Base-by-base conservation (phyloP, 352 stramenopile genomes). In the Aphanomyces astaci region DNA sequence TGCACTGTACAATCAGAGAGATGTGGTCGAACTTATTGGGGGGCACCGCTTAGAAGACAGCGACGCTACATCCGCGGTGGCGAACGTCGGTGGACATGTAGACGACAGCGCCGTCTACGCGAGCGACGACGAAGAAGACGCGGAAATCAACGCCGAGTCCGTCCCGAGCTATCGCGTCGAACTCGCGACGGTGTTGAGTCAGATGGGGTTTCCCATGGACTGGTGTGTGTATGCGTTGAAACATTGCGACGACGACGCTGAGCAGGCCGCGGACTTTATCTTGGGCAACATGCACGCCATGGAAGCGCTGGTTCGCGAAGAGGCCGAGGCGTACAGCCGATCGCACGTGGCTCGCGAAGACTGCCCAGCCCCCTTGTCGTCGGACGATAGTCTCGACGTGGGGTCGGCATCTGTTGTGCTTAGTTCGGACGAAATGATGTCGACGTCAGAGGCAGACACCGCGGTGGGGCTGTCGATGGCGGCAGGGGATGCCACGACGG, bases 191-290 rank as follows among this genome's bases (percentile, higher is more conserved):
- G 79, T 80, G 4, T 64, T 95, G 4, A 92, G 79, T 60, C 81
- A 93, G 66, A 92, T 95, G 86, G 87, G 87, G 0, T 94, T 95
- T 62, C 82, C 84, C 0, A 90, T 95, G 77, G 86, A 95, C 10
- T 94, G 86, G 86, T 95, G 86, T 49, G 69, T 95, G 3, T 93
- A 93, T 51, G 86, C 87, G 32, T 56, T 94, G 2, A 78, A 78
- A 24, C 84, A 93, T 46, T 93, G 87, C 67, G 84, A 94, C 56
- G 87, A 95, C 33, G 86, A 95, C 69, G 76, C 82, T 0, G 86
- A 94, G 46, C 78, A 90, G 57, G 82, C 86, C 9, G 84, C 83
- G 0, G 86, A 95, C 65, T 95, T 86, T 30, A 89, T 95, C 71
- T 71, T 95, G 3, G 78, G 81, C 19, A 93, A 95, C 71, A 89